Percentiles rank a stretch among this genome's conserved stretches.
Conservation (phyloP, 164 flowering plant genomes). For the Sedum album region DNA sequence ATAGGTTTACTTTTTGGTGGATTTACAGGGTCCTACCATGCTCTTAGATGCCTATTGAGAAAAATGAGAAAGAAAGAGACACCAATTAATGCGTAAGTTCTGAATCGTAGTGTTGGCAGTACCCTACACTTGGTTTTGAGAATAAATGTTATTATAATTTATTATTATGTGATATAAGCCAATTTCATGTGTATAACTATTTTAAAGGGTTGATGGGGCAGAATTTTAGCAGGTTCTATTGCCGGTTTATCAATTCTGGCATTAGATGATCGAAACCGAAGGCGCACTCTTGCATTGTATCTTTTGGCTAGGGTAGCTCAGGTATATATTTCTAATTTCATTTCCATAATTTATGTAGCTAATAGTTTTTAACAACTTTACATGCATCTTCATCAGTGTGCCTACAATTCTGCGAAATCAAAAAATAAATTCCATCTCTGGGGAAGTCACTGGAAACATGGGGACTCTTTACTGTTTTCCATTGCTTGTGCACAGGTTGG, state of each 20-base stretch:
- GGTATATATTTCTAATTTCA: constrained; percentile 26
- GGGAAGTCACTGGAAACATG: constrained; percentile 99
- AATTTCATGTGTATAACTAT: constrained; percentile 51
- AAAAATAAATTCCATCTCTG: constrained; percentile 91
- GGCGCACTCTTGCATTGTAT: constrained; percentile 94
- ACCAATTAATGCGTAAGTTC: constrained; percentile 79
- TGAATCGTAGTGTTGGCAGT: neutral
- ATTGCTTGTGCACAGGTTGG: constrained; percentile 82
- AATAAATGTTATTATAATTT: constrained; percentile 13
- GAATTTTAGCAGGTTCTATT: constrained; percentile 95
- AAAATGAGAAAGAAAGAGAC: constrained; percentile 81
- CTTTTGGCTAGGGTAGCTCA: constrained; percentile 85
- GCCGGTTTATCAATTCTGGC: constrained; percentile 91
- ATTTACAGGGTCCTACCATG: constrained; percentile 92
- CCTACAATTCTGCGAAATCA: constrained; percentile 92
- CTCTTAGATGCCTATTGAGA: constrained; percentile 75
- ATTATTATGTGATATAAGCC: constrained; percentile 16
- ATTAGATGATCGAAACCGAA: constrained; percentile 70
- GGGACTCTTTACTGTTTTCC: constrained; percentile 87
- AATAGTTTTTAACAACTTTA: neutral
- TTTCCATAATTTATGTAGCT: neutral
- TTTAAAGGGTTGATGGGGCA: constrained; percentile 89
- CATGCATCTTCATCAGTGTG: constrained; percentile 45
- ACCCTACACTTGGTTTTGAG: neutral
- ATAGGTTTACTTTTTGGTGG: constrained; percentile 94